Base-by-base conservation (phyloP, 148 eudicot genomes). In the Rhododendron henanense region DNA sequence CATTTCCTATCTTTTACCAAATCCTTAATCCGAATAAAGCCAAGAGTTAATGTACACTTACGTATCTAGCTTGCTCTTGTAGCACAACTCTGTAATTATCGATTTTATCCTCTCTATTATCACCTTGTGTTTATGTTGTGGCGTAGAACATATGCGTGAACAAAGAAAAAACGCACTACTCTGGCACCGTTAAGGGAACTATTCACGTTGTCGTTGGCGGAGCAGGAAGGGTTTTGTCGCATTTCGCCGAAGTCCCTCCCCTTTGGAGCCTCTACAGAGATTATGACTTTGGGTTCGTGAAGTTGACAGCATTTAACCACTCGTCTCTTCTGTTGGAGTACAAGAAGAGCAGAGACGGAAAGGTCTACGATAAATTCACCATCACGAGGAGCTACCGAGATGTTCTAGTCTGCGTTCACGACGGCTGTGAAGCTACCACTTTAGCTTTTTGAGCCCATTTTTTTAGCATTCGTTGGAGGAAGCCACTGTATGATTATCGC, bases 121-220 rank as follows among this genome's bases (percentile, higher is more conserved):
- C 41, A 8, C 19, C 21, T 53, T 57, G 0, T 31, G 35, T 47
- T 75, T 45, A 4, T 87, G 48, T 51, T 59, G 74, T 76, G 44
- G 61, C 85, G 88, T 89, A 96, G 98, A 91, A 91, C 84, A 89
- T 86, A 65, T 96, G 99, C 55, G 92, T 93, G 81, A 96, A 86
- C 85, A 67, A 89, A 1, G 99, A 93, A 81, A 95, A 78, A 85
- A 88, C 90, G 1, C 92, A 92, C 86, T 96, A 91, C 88, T 92
- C 94, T 1, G 99, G 99, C 31, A 89, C 91, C 0, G 88, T 94
- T 87, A 93, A 94, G 2, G 99, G 98, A 67, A 96, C 99, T 23
- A 96, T 96, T 59, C 99, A 96, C 18, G 94, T 94, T 1, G 98
- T 94, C 2, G 95, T 88, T 11, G 99, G 99, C 10, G 98, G 98